phyloP scores from a whole-genome alignment of 139 green algal genomes.

The Trebouxia sp. region DNA sequence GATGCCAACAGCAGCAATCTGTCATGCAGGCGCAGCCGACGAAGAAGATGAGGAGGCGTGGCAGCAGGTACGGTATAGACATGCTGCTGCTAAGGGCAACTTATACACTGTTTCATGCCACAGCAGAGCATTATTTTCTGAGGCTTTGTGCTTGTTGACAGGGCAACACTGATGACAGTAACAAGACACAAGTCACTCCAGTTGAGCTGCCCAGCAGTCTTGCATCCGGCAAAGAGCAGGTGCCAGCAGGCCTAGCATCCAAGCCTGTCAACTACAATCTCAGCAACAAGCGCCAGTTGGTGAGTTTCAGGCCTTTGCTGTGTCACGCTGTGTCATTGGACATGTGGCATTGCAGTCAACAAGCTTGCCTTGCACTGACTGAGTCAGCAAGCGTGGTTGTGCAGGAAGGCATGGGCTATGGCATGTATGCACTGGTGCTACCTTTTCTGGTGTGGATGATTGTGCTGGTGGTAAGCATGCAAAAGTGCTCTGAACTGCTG shows the following conservation, averaged over 20 bases:
- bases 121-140: background rate
- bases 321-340: background rate
- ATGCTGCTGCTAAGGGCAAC: too few relatives aligned
- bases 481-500: background rate
- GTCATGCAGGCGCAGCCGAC: background rate
- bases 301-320: background rate
- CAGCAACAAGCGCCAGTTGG: conserved; percentile 1
- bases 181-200: background rate
- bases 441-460: conserved; percentile 22
- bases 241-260: background rate
- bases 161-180: background rate
- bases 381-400: background rate
- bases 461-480: conserved; percentile 5
- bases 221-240: background rate
- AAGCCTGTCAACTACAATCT: conserved; percentile 21
- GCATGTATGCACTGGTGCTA: background rate
- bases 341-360: background rate
- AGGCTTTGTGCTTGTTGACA: background rate
- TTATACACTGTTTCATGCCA: too few relatives aligned
- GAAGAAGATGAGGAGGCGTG: conserved; percentile 11
- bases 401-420: background rate
- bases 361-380: background rate
- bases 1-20: background rate
- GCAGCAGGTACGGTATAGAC: background rate
- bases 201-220: background rate